Percentiles rank a stretch among this genome's conserved stretches.
These are phyloP conservation scores for Infundibulicybe gibba DNA, from an alignment of 768 basidiomycete genomes.

Conservation along the genomic window DNA sequence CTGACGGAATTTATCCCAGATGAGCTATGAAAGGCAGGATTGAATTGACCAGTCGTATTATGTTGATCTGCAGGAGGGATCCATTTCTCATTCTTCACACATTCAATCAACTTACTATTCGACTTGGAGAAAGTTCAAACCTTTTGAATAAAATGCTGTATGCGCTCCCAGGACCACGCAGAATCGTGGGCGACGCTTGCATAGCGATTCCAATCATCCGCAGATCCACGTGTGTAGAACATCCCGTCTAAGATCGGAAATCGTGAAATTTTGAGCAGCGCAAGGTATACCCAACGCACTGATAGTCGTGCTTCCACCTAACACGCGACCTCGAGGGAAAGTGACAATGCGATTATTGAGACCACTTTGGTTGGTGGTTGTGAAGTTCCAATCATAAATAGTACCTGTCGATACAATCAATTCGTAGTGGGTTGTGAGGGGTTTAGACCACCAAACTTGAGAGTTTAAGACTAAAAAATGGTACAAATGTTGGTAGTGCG, in stretches of 20 bases:
- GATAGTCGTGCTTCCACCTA: conserved; percentile 26
- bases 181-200: conserved; percentile 21
- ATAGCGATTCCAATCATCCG: conserved; percentile 26
- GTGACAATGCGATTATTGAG: conserved; percentile 16
- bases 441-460: background rate
- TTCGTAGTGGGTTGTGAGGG: no score
- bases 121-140: conserved; percentile 3
- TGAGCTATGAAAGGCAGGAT: conserved; percentile 25
- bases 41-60: conserved; percentile 24
- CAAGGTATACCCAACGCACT: conserved; percentile 13
- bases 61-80: conserved; percentile 27
- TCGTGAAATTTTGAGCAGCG: background rate
- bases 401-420: conserved; percentile 4
- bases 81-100: conserved; percentile 26
- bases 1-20: conserved; percentile 24
- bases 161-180: conserved; percentile 27
- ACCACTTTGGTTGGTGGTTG: conserved; percentile 21
- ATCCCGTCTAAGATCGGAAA: conserved; percentile 17
- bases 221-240: conserved; percentile 26
- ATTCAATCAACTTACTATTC: background rate
- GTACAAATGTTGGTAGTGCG: conserved; percentile 7
- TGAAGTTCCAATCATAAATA: conserved; percentile 24
- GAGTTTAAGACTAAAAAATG: conserved; percentile 10
- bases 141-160: conserved; percentile 22
- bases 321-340: conserved; percentile 20